Evolutionary conservation across 2,329 filamentous ascomycete species (phyloP).

Genomic region (Clarireedia monteithiana): DNA sequence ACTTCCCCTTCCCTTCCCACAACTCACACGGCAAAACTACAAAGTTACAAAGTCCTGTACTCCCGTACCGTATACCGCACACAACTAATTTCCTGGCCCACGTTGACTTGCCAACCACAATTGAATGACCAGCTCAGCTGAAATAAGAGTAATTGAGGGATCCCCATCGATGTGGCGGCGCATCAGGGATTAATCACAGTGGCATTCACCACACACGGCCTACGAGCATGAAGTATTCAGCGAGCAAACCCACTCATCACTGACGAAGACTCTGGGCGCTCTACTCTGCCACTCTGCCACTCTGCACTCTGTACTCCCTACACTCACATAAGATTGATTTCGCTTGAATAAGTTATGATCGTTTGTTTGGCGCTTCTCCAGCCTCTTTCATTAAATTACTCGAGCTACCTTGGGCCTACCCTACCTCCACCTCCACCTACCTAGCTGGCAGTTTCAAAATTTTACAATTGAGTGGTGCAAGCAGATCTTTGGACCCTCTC

Average conservation of each 20-base stretch:
- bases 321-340: not conserved
- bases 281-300: no score
- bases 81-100: not conserved
- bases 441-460: slow-evolving; percentile 3
- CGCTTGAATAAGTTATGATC: not conserved
- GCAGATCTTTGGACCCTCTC: not conserved
- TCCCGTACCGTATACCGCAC: no score
- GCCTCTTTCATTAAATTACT: slow-evolving; percentile 8
- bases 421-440: not conserved
- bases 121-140: not conserved
- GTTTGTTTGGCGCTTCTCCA: slow-evolving; percentile 3
- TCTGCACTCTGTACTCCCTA: no score
- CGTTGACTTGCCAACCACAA: slow-evolving; percentile 7
- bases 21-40: not conserved
- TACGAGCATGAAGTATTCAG: not conserved
- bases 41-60: no score
- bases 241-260: no score
- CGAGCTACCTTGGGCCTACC: not conserved
- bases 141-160: not conserved
- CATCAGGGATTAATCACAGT: slow-evolving; percentile 4
- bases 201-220: not conserved
- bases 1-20: not conserved
- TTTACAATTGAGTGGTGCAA: slow-evolving; percentile 1
- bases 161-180: slow-evolving; percentile 2
- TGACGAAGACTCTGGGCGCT: no score